phyloP scores from a whole-genome alignment of 1,139 yeast species.

The Lodderomyces parapsilosis region DNA sequence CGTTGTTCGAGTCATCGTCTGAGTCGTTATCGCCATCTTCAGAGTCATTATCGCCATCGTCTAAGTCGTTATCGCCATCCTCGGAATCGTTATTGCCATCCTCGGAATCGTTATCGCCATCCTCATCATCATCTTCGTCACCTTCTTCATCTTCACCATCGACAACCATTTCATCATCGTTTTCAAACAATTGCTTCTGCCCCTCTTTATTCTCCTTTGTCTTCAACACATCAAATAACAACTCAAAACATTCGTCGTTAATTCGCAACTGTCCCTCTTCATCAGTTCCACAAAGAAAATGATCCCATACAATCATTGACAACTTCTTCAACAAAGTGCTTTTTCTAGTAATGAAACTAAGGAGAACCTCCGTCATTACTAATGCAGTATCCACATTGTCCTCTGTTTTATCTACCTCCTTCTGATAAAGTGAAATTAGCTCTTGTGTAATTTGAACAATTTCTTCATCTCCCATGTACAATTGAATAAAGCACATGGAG shows the following conservation, averaged over 20 bases:
- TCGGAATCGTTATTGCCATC: slow-evolving; percentile 31
- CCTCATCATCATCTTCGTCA: slow-evolving; percentile 31
- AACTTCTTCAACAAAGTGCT: slow-evolving; percentile 70
- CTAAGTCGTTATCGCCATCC: slow-evolving; percentile 29
- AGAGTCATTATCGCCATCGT: slow-evolving; percentile 22
- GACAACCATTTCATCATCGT: slow-evolving; percentile 40
- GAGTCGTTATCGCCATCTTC: slow-evolving; percentile 24
- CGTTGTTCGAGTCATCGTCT: slow-evolving; percentile 23
- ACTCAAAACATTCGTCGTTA: slow-evolving; percentile 51
- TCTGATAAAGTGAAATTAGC: slow-evolving; percentile 53
- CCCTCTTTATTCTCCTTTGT: slow-evolving; percentile 85
- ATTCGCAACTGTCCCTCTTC: slow-evolving; percentile 27
- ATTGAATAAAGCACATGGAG: slow-evolving; percentile 75
- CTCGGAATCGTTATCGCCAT: slow-evolving; percentile 23
- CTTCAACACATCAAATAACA: slow-evolving; percentile 64
- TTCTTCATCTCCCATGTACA: slow-evolving; percentile 78
- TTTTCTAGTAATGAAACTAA: slow-evolving; percentile 73
- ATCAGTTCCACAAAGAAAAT: slow-evolving; percentile 34
- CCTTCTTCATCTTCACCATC: slow-evolving; percentile 25
- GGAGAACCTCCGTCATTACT: slow-evolving; percentile 75
- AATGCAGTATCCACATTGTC: slow-evolving; percentile 43
- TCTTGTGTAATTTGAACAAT: slow-evolving; percentile 76
- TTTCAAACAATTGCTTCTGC: slow-evolving; percentile 72
- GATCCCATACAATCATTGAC: slow-evolving; percentile 76
- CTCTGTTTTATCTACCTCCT: slow-evolving; percentile 22